phyloP scores from a whole-genome alignment of 352 stramenopile genomes.

The Globisporangium abappressorium region DNA sequence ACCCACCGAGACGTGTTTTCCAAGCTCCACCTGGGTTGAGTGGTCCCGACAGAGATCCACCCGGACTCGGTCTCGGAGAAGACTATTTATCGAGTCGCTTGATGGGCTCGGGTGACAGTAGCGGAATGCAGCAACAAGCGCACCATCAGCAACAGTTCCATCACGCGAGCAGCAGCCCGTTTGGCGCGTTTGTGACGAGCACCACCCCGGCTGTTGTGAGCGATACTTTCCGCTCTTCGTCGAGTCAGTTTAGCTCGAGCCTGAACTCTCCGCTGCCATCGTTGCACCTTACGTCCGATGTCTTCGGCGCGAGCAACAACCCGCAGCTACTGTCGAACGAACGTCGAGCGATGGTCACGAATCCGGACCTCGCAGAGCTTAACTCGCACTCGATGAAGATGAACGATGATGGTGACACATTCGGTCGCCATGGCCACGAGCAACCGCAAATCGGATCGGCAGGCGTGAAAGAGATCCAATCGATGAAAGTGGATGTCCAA shows the following conservation, averaged over 20 bases:
- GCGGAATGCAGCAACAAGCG: background rate
- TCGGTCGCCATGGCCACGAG: background rate
- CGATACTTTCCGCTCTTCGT: slow-evolving; percentile 18
- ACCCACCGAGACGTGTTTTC: slow-evolving; percentile 35
- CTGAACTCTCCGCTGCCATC: slow-evolving; percentile 25
- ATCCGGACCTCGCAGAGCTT: slow-evolving; percentile 54
- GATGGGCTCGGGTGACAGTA: slow-evolving; percentile 2
- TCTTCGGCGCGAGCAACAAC: slow-evolving; percentile 18
- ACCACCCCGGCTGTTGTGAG: slow-evolving; percentile 4
- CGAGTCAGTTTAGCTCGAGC: slow-evolving; percentile 25
- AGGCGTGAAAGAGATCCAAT: slow-evolving; percentile 12
- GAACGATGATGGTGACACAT: slow-evolving; percentile 20
- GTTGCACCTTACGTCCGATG: slow-evolving; percentile 23
- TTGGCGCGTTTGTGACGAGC: slow-evolving; percentile 5
- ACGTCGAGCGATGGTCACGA: slow-evolving; percentile 22
- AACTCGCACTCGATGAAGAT: slow-evolving; percentile 70
- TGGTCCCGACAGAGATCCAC: slow-evolving; percentile 13
- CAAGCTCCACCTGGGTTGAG: slow-evolving; percentile 49
- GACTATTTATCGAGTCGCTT: slow-evolving; percentile 7
- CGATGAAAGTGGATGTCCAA: slow-evolving; percentile 32
- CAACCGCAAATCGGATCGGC: background rate
- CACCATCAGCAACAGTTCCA: slow-evolving; percentile 4
- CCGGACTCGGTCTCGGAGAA: slow-evolving; percentile 4
- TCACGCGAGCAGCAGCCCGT: background rate
- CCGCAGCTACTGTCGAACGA: slow-evolving; percentile 12